phyloP scores from a whole-genome alignment of 2,329 filamentous ascomycete genomes.

The Penicillium sumatraense region DNA sequence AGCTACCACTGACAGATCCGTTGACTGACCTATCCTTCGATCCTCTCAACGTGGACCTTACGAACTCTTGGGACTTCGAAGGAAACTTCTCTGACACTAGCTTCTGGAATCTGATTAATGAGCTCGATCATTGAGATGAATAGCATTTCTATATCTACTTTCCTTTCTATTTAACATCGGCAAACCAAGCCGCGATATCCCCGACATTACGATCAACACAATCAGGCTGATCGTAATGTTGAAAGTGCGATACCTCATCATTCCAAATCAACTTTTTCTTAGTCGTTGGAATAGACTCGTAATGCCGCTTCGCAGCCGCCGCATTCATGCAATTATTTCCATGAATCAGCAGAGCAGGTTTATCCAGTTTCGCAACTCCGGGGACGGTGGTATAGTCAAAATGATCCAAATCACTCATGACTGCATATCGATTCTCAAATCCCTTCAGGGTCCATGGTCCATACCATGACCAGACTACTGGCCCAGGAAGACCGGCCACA shows the following conservation, averaged over 20 bases:
- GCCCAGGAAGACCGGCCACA: slow-evolving; percentile 33
- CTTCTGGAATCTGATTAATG: slow-evolving; percentile 24
- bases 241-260: slow-evolving; percentile 34
- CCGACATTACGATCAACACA: slow-evolving; percentile 33
- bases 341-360: slow-evolving; percentile 35
- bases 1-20: background rate
- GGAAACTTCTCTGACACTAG: slow-evolving; percentile 18
- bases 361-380: slow-evolving; percentile 33
- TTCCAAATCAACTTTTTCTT: slow-evolving; percentile 36
- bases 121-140: slow-evolving; percentile 10
- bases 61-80: slow-evolving; percentile 11
- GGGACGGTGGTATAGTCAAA: slow-evolving; percentile 34
- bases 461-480: slow-evolving; percentile 36
- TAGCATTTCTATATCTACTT: background rate
- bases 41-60: background rate
- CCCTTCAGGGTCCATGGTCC: slow-evolving; percentile 35
- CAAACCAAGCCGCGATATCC: slow-evolving; percentile 32
- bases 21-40: slow-evolving; percentile 2
- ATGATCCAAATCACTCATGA: slow-evolving; percentile 38
- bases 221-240: slow-evolving; percentile 35
- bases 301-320: slow-evolving; percentile 61
- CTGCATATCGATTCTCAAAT: slow-evolving; percentile 37
- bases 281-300: slow-evolving; percentile 56
- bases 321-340: slow-evolving; percentile 38
- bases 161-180: slow-evolving; percentile 13